Base-by-base conservation (phyloP, 177 flowering plant genomes). In the Tripterygium wilfordii region DNA sequence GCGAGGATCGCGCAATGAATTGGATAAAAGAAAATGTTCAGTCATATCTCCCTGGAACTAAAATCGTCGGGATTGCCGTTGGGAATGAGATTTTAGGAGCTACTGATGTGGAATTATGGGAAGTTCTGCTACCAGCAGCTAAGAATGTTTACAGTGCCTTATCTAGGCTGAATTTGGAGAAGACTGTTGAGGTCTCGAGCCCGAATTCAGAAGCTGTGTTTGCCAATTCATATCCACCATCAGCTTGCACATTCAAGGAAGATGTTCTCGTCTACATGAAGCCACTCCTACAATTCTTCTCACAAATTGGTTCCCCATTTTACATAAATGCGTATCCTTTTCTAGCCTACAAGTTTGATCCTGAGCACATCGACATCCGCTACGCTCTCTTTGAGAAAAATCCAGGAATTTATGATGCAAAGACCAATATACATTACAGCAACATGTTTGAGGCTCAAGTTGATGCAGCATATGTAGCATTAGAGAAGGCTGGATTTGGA, bases 391-490 rank as follows among this genome's bases (percentile, higher is more conserved):
- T 82, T 65, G 45, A 68, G 24, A 25, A 63, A 17, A 85, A 82
- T 28, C 51, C 77, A 6, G 94, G 96, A 42, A 64, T 82, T 23
- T 15, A 23, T 4, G 96, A 88, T 35, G 27, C 67, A 0, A 82
- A 80, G 64, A 80, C 90, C 0, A 78, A 77, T n/a, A 65, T 88
- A 2, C 96, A 82, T 49, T 88, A 82, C 49, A 80, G 80, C 49
- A 88, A 85, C 75, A 82, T 88, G 96, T 78, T 88, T 23, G 82
- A 78, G 29, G 94, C 96, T 15, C 71, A 62, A 56, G 44, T 85
- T 20, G 94, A 85, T 57, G 94, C 88, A 1, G 81, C 84, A 15
- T 88, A 88, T 61, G 66, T 66, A 22, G 96, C 94, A 14, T 44
- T 85, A 54, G 88, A 79, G 39, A 78, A 69, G 19, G 79, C 65